A percentile compares a stretch with the other conserved stretches of the same genome.
Evolutionary conservation across 2,329 filamentous ascomycete species (phyloP).

Genomic region (Graphilbum ipis-grandicollis): DNA sequence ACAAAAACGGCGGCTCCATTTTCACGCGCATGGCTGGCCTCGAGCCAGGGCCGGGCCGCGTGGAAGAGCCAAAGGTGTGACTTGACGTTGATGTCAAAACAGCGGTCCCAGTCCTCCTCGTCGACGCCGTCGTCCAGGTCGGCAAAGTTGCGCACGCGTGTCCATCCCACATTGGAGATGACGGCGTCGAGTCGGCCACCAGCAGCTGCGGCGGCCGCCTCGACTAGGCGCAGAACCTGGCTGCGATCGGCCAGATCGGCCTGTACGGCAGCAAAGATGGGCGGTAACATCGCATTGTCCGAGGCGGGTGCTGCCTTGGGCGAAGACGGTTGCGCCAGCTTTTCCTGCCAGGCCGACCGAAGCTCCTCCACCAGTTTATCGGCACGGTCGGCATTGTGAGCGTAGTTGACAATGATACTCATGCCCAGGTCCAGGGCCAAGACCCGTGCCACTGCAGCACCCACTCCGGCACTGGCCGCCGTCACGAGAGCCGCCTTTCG

Average conservation of each 20-base stretch:
- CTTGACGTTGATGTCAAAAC: conserved; percentile 46
- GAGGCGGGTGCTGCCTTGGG: background rate
- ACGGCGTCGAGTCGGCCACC: conserved; percentile 55
- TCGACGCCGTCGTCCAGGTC: conserved; percentile 33
- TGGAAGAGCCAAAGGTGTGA: conserved; percentile 42
- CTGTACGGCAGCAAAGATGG: conserved; percentile 32
- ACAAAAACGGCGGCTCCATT: conserved; percentile 34
- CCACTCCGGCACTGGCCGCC: conserved; percentile 47
- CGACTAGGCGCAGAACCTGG: conserved; percentile 42
- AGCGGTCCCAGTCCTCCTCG: conserved; percentile 42
- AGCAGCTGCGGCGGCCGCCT: conserved; percentile 37
- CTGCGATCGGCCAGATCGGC: conserved; percentile 46
- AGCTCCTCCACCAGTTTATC: conserved; percentile 39
- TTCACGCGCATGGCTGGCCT: conserved; percentile 24
- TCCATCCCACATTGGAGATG: conserved; percentile 56
- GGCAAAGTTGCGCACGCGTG: conserved; percentile 23
- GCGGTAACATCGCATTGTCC: no score
- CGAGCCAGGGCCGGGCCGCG: conserved; percentile 33
- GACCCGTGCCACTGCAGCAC: conserved; percentile 46
- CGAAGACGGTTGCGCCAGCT: no score
- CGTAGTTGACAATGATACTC: conserved; percentile 60
- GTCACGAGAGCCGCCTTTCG: no score
- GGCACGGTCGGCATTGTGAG: conserved; percentile 41
- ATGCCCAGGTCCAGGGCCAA: conserved; percentile 48
- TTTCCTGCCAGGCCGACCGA: background rate